Evolutionary conservation across 164 flowering plant genomes (phyloP), one percentile per base, ranked within the genome.

Genomic region (Tetrastigma voinierianum): DNA sequence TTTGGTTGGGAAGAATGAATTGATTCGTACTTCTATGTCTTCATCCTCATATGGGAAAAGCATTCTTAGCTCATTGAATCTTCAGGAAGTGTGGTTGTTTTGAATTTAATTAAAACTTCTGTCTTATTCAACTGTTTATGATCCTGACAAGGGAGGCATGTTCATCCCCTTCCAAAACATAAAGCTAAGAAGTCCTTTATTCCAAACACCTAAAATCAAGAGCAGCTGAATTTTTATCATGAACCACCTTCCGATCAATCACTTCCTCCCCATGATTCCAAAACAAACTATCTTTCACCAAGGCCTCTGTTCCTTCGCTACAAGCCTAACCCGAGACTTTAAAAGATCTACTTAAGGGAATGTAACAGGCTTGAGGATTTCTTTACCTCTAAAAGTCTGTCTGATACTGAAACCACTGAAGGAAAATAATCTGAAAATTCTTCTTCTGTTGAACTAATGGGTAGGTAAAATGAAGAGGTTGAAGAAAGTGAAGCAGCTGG

Each of bases 251-350:
- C 40, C 2, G 2, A 32, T 32, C 40, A 4, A 32, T 32, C 40
- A 24, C 46, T 79, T 56, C 86, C 81, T 58, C 84, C 90, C 43
- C 84, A 91, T 71, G 95, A 91, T 81, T 93, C 97, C 49, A 83
- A 85, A 69, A 84, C 80, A 13, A 89, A 91, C 63, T 89, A 70
- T 61, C 87, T 87, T 20, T 89, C 96, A 1, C 93, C 96, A 2
- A 82, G 97, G 75, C 97, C 97, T 71, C 83, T 73, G 78, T 91
- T 91, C 62, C 89, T 89, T 25, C 85, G 69, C 47, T 91, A 91
- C 72, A 88, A 70, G 62, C 97, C 96, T 3, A 86, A 84, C 58
- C 90, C 86, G 0, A 69, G 86, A 45, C 68, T 82, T 10, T 81
- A 76, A 46, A 62, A 18, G 79, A 68, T 12, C 70, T 68, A 46